Conservation (phyloP, 371 early-diverging fungal species). For the Syncephalis fuscata region DNA sequence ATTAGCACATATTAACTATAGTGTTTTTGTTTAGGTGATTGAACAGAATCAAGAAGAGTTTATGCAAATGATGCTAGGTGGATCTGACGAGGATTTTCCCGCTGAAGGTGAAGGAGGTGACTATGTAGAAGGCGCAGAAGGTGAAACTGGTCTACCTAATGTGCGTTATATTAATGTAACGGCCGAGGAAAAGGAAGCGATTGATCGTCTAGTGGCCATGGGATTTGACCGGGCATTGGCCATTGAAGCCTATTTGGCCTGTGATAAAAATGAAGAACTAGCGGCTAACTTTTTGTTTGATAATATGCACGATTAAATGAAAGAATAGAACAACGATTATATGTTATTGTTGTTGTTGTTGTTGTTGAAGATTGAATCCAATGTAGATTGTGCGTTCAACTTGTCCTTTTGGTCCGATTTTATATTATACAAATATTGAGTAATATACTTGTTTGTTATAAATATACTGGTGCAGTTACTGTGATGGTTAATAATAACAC, state of each 20-base stretch:
- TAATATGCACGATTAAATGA: slow-evolving; percentile 10
- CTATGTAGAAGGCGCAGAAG: slow-evolving; percentile 25
- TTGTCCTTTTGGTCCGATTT: too few species aligned
- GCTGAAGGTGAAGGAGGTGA: slow-evolving; percentile 15
- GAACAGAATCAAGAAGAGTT: slow-evolving; percentile 68
- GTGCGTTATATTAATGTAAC: slow-evolving; percentile 62
- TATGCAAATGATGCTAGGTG: slow-evolving; percentile 35
- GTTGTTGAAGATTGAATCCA: too few species aligned
- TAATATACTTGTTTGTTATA: too few species aligned
- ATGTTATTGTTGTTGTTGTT: too few species aligned
- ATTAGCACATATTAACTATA: background rate
- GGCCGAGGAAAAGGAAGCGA: slow-evolving; percentile 79
- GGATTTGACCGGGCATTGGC: slow-evolving; percentile 72
- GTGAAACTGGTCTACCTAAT: slow-evolving; percentile 23
- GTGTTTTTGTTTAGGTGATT: slow-evolving; percentile 23
- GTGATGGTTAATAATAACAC: too few species aligned
- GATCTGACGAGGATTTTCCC: too few species aligned
- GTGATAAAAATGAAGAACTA: slow-evolving; percentile 94
- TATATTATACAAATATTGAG: too few species aligned
- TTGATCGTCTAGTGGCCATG: slow-evolving; percentile 73
- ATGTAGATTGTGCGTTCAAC: too few species aligned
- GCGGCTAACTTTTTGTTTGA: slow-evolving; percentile 95
- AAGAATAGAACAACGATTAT: too few species aligned
- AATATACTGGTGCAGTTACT: too few species aligned
- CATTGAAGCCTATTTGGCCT: slow-evolving; percentile 89